A percentile compares a stretch with the other conserved stretches of the same genome.
phyloP scores from a whole-genome alignment of 1,284 basidiomycete genomes.

The Papiliotrema laurentii region DNA sequence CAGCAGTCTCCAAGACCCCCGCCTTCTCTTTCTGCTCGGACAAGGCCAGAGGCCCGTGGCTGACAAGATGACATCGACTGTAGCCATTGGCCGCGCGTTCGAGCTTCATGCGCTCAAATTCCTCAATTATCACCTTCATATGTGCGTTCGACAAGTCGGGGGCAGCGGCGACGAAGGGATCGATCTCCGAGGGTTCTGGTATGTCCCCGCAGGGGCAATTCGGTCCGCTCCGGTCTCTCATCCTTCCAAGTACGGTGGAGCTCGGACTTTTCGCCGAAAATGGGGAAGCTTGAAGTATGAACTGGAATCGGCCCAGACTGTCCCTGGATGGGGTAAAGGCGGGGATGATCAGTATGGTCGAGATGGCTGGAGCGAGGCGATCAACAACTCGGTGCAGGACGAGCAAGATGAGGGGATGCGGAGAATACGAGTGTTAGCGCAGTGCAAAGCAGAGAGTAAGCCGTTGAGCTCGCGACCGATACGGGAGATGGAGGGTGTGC shows the following conservation, averaged over 20 bases:
- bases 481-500: conserved; percentile 81
- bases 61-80: conserved; percentile 45
- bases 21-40: too few species aligned
- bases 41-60: too few species aligned
- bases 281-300: neutral
- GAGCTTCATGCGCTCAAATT: conserved; percentile 64
- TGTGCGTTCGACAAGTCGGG: conserved; percentile 68
- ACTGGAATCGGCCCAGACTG: neutral
- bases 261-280: neutral
- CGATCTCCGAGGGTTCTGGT: conserved; percentile 91
- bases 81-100: conserved; percentile 66
- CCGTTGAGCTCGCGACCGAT: conserved; percentile 71
- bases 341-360: neutral
- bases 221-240: neutral
- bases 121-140: conserved; percentile 64
- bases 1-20: too few species aligned
- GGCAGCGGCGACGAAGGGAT: conserved; percentile 79
- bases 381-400: neutral
- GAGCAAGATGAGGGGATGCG: conserved; percentile 4
- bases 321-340: neutral
- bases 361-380: neutral
- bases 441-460: conserved; percentile 85
- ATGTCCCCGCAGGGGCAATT: conserved; percentile 55
- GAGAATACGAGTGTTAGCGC: conserved; percentile 70
- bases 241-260: neutral